Evolutionary conservation across 495 filamentous ascomycete genomes (phyloP).

Genomic region (Aspergillus saccharolyticus): DNA sequence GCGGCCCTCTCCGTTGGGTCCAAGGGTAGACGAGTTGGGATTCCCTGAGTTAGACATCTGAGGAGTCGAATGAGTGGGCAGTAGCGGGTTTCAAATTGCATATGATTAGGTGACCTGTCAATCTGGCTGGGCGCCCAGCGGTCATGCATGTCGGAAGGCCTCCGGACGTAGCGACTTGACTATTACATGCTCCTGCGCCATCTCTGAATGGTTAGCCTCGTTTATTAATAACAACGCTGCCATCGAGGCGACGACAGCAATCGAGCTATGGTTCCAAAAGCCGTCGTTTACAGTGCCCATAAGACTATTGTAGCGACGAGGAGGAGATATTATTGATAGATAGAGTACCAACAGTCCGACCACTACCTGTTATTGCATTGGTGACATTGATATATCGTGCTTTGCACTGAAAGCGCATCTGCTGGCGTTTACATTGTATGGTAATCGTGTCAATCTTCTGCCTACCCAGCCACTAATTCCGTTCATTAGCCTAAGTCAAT

Average conservation of each 20-base stretch:
- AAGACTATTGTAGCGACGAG: neutral
- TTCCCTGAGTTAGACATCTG: neutral
- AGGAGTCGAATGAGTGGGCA: neutral
- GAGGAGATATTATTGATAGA: neutral
- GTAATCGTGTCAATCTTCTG: neutral
- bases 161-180: slow-evolving; percentile 2
- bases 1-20: slow-evolving; percentile 1
- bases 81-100: slow-evolving; percentile 1
- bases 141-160: slow-evolving; percentile 1
- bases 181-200: neutral
- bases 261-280: neutral
- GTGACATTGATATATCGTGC: neutral
- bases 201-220: neutral
- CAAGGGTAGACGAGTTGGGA: neutral
- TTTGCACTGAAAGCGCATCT: neutral
- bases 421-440: neutral
- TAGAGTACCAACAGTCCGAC: neutral
- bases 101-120: slow-evolving; percentile 4
- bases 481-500: neutral
- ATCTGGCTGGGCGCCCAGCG: neutral
- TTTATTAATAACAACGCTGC: neutral
- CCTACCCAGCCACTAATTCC: no score
- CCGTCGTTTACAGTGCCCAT: neutral
- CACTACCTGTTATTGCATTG: neutral
- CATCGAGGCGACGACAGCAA: neutral